A percentile compares a stretch with the other conserved stretches of the same genome.
Conservation (phyloP, 148 eudicot species). For the Pouteria glomerata region DNA sequence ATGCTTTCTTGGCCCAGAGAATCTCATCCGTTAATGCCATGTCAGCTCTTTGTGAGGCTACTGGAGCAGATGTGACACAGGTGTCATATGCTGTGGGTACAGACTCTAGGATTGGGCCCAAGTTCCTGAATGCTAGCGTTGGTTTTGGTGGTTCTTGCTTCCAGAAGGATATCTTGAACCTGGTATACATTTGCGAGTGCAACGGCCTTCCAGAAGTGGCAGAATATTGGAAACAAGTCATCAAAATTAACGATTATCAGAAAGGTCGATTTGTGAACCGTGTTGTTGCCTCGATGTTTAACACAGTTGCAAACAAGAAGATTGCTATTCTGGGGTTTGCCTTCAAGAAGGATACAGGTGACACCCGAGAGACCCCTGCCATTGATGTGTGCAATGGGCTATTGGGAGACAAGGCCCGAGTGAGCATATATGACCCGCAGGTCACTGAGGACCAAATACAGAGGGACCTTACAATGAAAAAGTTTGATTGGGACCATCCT, state of each 20-base stretch:
- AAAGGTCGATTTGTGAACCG: slow-evolving; percentile 31
- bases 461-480: slow-evolving; percentile 57
- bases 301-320: slow-evolving; percentile 60
- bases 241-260: slow-evolving; percentile 69
- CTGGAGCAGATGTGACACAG: slow-evolving; percentile 67
- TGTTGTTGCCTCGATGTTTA: slow-evolving; percentile 67
- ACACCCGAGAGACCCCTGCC: slow-evolving; percentile 72
- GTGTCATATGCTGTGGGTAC: slow-evolving; percentile 63
- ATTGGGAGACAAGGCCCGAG: slow-evolving; percentile 53
- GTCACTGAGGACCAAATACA: slow-evolving; percentile 69
- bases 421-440: slow-evolving; percentile 72
- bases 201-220: slow-evolving; percentile 78
- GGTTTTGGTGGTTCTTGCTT: slow-evolving; percentile 17
- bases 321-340: slow-evolving; percentile 66
- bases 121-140: slow-evolving; percentile 16
- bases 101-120: slow-evolving; percentile 14
- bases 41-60: slow-evolving; percentile 35
- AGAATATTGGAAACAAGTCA: slow-evolving; percentile 76
- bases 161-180: slow-evolving; percentile 15
- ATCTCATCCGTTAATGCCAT: slow-evolving; percentile 15
- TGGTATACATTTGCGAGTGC: slow-evolving; percentile 32
- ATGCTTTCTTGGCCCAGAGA: slow-evolving; percentile 37
- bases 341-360: slow-evolving; percentile 71
- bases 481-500: slow-evolving; percentile 78
- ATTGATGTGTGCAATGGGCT: slow-evolving; percentile 73